These are phyloP conservation scores for Pleurotus ostreatus DNA, from an alignment of 768 basidiomycete species.

Conservation along the genomic window DNA sequence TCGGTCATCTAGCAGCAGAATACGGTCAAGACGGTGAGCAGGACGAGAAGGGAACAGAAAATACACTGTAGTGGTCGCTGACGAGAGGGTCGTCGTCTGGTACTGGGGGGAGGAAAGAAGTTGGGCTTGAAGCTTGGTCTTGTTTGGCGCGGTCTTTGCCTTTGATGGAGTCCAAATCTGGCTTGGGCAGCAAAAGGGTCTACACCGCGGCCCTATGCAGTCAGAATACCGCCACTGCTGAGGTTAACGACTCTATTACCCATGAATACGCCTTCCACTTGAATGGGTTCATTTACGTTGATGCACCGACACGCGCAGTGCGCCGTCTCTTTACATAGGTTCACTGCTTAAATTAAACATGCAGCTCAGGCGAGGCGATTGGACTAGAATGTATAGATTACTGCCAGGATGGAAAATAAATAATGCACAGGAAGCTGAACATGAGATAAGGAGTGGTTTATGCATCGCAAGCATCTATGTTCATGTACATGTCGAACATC, in stretches of 20 bases:
- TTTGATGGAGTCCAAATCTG: conserved; percentile 38
- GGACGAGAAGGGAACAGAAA: conserved; percentile 22
- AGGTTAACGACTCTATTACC: conserved; percentile 22
- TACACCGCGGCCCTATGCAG: conserved; percentile 14
- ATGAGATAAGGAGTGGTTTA: not conserved
- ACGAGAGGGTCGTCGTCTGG: conserved; percentile 28
- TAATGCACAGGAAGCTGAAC: no score
- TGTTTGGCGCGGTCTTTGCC: conserved; percentile 33
- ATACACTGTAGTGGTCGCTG: conserved; percentile 34
- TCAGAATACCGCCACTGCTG: not conserved
- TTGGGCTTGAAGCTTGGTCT: conserved; percentile 41
- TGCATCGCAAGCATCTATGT: conserved; percentile 16
- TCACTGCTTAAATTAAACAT: not conserved
- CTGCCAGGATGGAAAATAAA: not conserved
- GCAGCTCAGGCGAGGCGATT: conserved; percentile 1
- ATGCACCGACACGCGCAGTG: not conserved
- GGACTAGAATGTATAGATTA: not conserved
- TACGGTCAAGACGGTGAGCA: conserved; percentile 22
- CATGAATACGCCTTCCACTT: conserved; percentile 13
- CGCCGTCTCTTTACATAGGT: not conserved
- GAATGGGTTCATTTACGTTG: conserved; percentile 19
- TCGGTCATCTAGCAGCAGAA: conserved; percentile 59
- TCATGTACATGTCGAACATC: conserved; percentile 41
- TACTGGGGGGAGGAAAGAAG: conserved; percentile 51
- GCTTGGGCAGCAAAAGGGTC: conserved; percentile 47